Evolutionary conservation across 1,284 basidiomycete genomes (phyloP), one percentile per base, ranked within the genome.

Genomic region (Somion occarium): DNA sequence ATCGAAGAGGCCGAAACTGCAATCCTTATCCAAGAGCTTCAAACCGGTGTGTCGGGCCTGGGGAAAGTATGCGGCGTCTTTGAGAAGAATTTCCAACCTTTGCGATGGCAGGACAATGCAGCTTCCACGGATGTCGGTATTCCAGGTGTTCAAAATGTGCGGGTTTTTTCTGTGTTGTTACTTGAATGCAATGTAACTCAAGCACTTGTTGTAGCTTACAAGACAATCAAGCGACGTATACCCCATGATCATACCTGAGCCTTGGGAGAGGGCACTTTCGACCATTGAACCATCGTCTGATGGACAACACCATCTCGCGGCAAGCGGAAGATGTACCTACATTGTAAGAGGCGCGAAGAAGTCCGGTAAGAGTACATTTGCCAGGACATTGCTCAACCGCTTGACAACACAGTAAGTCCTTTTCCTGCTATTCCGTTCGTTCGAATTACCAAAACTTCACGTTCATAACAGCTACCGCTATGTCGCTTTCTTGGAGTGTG

Each of bases 401-500:
- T 70, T 98, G 19, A 66, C 90, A 11, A 69, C 66, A 23, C 71
- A 71, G 80, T 85, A 60, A 56, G 73, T 54, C 20, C 5, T 4
- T 43, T 22, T 20, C 12, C 18, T 25, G 24, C 23, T 46, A 20
- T 13, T 30, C 5, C n/a, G 19, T 38, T 70, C 18, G 45, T 19
- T 30, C 39, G 5, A 30, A 24, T 9, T 50, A 2, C 5, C 52
- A 24, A 30, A 18, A 22, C 15, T 46, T 42, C n/a, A n/a, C n/a
- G n/a, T n/a, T n/a, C n/a, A n/a, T 2, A 48, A 12, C 53, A 86
- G 88, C 34, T 88, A 84, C 65, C 74, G 74, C 20, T 76, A 75
- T 18, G 92, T 98, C 2, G 93, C 93, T 0, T 97, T 84, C 66
- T 77, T 99, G 4, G 95, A 98, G 64, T 90, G 90, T 52, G 96